phyloP scores from a whole-genome alignment of 495 filamentous ascomycete species.

The Penicillium bialowiezense region DNA sequence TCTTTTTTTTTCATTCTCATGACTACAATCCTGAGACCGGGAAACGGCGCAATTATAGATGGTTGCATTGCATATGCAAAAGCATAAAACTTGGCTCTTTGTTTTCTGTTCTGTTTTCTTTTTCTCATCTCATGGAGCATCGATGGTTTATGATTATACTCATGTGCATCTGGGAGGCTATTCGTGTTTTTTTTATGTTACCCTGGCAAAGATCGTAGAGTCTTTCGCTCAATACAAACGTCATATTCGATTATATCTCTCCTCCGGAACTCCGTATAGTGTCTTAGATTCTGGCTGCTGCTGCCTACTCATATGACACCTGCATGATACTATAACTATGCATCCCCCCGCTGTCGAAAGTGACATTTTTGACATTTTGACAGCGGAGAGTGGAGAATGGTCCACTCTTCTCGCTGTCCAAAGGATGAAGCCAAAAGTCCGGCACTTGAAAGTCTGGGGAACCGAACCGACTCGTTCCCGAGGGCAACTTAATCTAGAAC shows the following conservation, averaged over 20 bases:
- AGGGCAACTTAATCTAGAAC: slow-evolving; percentile 24
- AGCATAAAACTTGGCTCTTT: slow-evolving; percentile 13
- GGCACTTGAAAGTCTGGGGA: slow-evolving; percentile 14
- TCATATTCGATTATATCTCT: background rate
- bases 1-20: slow-evolving; percentile 12
- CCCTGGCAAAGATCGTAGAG: background rate
- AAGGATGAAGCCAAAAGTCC: background rate
- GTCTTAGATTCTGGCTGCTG: too few species aligned
- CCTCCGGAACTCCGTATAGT: too few species aligned
- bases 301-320: too few species aligned
- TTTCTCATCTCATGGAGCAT: slow-evolving; percentile 28
- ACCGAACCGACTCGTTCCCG: slow-evolving; percentile 24
- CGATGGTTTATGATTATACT: slow-evolving; percentile 32
- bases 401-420: background rate
- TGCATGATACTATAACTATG: too few species aligned
- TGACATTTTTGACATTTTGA: too few species aligned
- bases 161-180: slow-evolving; percentile 43
- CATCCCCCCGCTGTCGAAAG: too few species aligned
- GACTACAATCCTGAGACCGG: slow-evolving; percentile 11
- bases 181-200: slow-evolving; percentile 24
- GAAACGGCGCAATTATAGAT: slow-evolving; percentile 25
- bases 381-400: background rate
- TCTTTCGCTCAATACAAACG: slow-evolving; percentile 18
- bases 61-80: slow-evolving; percentile 22
- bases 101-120: slow-evolving; percentile 3